Conservation (phyloP, 129 eudicot species). For the Cynara cardunculus region DNA sequence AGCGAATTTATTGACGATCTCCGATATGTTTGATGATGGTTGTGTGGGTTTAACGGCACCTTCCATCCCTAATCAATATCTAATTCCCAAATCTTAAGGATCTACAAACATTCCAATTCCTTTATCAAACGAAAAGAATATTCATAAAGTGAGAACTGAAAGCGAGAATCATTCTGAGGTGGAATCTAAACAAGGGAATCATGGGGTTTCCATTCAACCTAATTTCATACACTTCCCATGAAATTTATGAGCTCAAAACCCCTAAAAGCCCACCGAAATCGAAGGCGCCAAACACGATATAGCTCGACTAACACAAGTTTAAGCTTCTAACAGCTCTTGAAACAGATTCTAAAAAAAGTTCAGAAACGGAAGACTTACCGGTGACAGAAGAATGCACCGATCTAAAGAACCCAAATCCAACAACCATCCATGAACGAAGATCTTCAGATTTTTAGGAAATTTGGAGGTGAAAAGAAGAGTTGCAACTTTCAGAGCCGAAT, state of each 20-base stretch:
- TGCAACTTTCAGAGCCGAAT: background rate
- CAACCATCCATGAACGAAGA: background rate
- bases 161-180: background rate
- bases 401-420: background rate
- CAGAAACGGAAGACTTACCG: background rate
- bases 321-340: slow-evolving; percentile 3
- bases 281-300: slow-evolving; percentile 20
- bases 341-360: background rate
- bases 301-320: background rate
- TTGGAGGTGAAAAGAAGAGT: background rate
- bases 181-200: background rate
- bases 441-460: background rate
- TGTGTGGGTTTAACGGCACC: slow-evolving; percentile 37
- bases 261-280: slow-evolving; percentile 1
- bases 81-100: slow-evolving; percentile 4
- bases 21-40: slow-evolving; percentile 42
- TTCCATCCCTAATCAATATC: slow-evolving; percentile 35
- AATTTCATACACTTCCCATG: background rate
- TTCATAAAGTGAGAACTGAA: slow-evolving; percentile 18
- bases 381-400: background rate
- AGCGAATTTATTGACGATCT: slow-evolving; percentile 51
- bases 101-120: slow-evolving; percentile 5
- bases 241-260: background rate
- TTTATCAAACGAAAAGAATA: slow-evolving; percentile 9
- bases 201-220: background rate